phyloP scores from a whole-genome alignment of 805 yeast species.

The Metschnikowia santaceciliae region DNA sequence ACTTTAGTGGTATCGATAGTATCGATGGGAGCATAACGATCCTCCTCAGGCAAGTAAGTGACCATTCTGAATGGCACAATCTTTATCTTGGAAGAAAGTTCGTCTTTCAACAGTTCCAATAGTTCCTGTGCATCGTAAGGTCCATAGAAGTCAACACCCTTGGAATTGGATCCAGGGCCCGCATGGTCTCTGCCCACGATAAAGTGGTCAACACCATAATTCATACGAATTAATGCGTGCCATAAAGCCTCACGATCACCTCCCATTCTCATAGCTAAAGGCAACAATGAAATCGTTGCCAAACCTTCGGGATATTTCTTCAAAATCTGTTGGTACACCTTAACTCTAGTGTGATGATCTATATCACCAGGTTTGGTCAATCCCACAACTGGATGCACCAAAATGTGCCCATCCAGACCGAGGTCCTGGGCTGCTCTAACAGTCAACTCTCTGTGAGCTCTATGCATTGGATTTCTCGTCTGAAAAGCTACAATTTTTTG shows the following conservation, averaged over 20 bases:
- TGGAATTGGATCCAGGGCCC: constrained; percentile 86
- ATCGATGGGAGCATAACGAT: constrained; percentile 92
- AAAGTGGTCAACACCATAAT: constrained; percentile 95
- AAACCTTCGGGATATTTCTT: constrained; percentile 92
- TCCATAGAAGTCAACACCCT: constrained; percentile 92
- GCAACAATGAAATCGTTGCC: constrained; percentile 83
- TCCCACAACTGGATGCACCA: constrained; percentile 96
- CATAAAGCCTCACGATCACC: constrained; percentile 98
- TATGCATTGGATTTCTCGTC: constrained; percentile 97
- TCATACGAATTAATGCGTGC: constrained; percentile 96
- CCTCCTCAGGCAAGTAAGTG: constrained; percentile 91
- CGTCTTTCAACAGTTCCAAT: constrained; percentile 70
- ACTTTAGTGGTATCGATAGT: constrained; percentile 71
- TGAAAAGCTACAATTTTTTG: constrained; percentile 86
- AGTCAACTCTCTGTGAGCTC: constrained; percentile 95
- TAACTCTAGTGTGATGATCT: constrained; percentile 95
- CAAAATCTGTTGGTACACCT: constrained; percentile 88
- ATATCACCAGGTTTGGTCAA: constrained; percentile 96
- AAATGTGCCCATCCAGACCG: constrained; percentile 66
- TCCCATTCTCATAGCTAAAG: constrained; percentile 98
- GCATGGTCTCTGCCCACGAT: constrained; percentile 98
- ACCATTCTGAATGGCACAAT: constrained; percentile 97
- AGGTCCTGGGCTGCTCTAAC: constrained; percentile 95
- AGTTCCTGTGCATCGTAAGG: constrained; percentile 95
- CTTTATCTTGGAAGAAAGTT: constrained; percentile 64